These are phyloP conservation scores for Didymella sp. DNA, from an alignment of 2,329 filamentous ascomycete species.

Conservation along the genomic window DNA sequence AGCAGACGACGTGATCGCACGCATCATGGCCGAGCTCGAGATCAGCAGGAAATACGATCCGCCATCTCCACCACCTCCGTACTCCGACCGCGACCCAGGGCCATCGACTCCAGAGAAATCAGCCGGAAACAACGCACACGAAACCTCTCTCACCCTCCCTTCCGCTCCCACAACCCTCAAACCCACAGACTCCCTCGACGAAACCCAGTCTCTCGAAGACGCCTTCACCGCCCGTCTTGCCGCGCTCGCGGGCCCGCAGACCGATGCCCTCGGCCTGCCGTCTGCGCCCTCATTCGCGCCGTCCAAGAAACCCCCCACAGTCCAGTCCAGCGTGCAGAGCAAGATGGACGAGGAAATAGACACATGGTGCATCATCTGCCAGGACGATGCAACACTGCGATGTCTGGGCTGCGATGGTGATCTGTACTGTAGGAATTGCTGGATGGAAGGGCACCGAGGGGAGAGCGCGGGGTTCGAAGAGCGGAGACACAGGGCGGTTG, in stretches of 20 bases:
- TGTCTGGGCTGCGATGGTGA: constrained; percentile 76
- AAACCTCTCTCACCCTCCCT: constrained; percentile 46
- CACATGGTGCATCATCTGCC: constrained; percentile 83
- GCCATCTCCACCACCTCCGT: constrained; percentile 30
- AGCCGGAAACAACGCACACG: constrained; percentile 17
- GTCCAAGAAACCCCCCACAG: constrained; percentile 44
- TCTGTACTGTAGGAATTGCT: constrained; percentile 79
- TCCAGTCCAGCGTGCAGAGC: constrained; percentile 46
- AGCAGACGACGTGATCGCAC: constrained; percentile 56
- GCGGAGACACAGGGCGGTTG: constrained; percentile 70
- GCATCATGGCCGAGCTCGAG: constrained; percentile 56
- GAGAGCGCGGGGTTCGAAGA: constrained; percentile 74
- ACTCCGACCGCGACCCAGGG: constrained; percentile 17
- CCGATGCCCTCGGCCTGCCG: constrained; percentile 49
- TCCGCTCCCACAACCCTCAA: constrained; percentile 49
- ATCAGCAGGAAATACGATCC: constrained; percentile 51
- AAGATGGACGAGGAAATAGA: constrained; percentile 74
- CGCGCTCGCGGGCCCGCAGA: constrained; percentile 45
- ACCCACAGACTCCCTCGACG: constrained; percentile 36
- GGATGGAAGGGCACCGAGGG: constrained; percentile 79
- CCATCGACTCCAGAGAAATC: not conserved
- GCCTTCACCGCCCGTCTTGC: constrained; percentile 56
- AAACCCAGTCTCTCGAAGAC: constrained; percentile 50
- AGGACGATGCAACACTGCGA: constrained; percentile 75
- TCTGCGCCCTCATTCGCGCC: constrained; percentile 57